Conservation (phyloP, 768 basidiomycete species). For the Pleurotus eryngii region DNA sequence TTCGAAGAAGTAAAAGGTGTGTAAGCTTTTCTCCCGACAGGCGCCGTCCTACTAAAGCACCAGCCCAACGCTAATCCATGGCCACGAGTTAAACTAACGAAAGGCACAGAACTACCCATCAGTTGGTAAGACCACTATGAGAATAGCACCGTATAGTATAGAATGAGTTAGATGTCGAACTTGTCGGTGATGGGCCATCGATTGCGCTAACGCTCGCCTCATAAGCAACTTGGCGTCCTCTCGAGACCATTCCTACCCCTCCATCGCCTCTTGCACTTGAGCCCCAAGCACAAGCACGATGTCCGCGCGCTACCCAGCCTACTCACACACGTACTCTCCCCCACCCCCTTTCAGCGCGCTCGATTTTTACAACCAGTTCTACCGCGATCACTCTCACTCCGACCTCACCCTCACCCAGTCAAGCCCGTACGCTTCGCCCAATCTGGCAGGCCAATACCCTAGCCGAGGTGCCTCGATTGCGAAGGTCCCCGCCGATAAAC, state of each 20-base stretch:
- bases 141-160: too few species aligned
- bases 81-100: too few species aligned
- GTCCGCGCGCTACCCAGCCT: conserved; percentile 1
- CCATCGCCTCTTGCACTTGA: background rate
- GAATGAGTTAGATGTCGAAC: too few species aligned
- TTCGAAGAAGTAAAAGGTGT: too few species aligned
- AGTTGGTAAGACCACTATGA: too few species aligned
- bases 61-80: too few species aligned
- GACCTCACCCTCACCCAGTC: background rate
- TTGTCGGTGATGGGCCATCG: too few species aligned
- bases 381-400: background rate
- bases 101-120: too few species aligned
- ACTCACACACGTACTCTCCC: conserved; percentile 3
- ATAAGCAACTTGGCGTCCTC: background rate
- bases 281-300: background rate
- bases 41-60: too few species aligned
- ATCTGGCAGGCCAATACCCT: background rate
- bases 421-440: conserved; percentile 4
- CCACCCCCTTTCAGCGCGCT: background rate
- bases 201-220: too few species aligned
- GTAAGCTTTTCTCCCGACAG: too few species aligned
- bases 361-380: conserved; percentile 2
- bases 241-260: background rate
- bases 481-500: background rate
- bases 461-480: background rate